Evolutionary conservation across 2,329 filamentous ascomycete species (phyloP).

Genomic region (Colletotrichum sojae): DNA sequence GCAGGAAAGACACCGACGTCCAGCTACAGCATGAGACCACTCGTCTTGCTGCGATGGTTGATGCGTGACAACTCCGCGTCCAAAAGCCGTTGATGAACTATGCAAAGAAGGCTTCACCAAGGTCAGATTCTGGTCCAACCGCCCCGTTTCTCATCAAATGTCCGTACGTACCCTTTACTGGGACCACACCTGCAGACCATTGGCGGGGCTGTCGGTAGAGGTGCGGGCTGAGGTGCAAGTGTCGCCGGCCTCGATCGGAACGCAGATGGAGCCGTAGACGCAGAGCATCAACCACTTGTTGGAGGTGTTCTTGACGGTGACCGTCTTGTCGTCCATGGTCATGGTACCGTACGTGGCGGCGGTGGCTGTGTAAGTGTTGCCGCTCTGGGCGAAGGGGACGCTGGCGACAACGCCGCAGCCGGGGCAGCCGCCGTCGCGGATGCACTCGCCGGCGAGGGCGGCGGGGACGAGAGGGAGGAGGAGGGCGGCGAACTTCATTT

Average conservation of each 20-base stretch:
- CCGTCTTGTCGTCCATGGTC: constrained; percentile 13
- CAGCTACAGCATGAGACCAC: too few species aligned
- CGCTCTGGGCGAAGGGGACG: constrained; percentile 8
- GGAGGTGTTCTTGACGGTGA: constrained; percentile 28
- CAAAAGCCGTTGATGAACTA: too few species aligned
- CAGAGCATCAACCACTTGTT: constrained; percentile 27
- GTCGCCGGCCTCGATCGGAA: constrained; percentile 18
- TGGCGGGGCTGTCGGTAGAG: constrained; percentile 8
- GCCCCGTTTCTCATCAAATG: not conserved
- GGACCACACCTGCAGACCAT: constrained; percentile 15
- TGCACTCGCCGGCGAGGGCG: constrained; percentile 8
- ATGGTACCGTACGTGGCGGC: constrained; percentile 20
- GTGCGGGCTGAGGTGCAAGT: constrained; percentile 18
- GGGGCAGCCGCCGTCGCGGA: constrained; percentile 13
- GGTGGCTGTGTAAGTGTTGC: constrained; percentile 12
- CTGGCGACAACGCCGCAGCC: constrained; percentile 12
- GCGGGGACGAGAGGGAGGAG: constrained; percentile 11
- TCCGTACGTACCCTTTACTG: not conserved
- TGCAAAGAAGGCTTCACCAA: too few species aligned
- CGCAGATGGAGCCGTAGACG: constrained; percentile 16
- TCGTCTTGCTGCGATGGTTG: too few species aligned
- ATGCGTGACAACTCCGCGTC: too few species aligned
- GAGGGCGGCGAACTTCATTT: constrained; percentile 16
- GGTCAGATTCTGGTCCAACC: too few species aligned
- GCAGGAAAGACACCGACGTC: too few species aligned